A percentile compares a stretch with the other conserved stretches of the same genome.
phyloP scores from a whole-genome alignment of 768 basidiomycete species.

The Tricholoma saponaceum region DNA sequence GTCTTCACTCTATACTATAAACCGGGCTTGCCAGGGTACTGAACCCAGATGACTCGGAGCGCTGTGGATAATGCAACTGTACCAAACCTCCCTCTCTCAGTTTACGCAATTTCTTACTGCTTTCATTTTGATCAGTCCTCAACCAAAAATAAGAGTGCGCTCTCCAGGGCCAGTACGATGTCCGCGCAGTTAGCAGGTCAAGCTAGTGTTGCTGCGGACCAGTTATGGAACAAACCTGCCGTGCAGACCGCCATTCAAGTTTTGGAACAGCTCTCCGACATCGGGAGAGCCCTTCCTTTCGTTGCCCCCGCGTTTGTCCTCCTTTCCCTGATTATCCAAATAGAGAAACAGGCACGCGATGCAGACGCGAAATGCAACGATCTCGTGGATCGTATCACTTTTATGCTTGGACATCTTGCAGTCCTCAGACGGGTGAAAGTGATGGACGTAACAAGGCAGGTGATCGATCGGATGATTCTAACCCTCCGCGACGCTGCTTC shows the following conservation, averaged over 20 bases:
- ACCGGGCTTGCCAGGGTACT: too few species aligned
- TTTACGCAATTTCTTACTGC: not conserved
- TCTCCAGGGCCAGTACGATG: not conserved
- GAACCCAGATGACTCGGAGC: too few species aligned
- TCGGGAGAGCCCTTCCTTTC: not conserved
- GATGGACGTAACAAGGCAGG: not conserved
- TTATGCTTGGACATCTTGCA: not conserved
- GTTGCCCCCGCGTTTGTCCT: not conserved
- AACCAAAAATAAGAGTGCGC: not conserved
- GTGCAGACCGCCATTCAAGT: not conserved
- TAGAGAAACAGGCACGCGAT: not conserved
- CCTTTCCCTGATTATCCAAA: not conserved
- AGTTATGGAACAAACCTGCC: not conserved
- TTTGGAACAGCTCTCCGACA: not conserved
- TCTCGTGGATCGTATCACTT: not conserved
- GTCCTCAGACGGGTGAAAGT: not conserved
- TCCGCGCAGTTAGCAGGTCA: not conserved
- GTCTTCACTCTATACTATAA: too few species aligned
- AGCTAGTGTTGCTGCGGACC: not conserved
- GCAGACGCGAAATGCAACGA: not conserved
- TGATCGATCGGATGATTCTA: not conserved
- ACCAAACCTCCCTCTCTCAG: not conserved
- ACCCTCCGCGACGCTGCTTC: not conserved
- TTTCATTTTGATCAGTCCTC: not conserved
- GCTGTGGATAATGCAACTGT: not conserved